These are phyloP conservation scores for Dillenia suffruticosa DNA, from an alignment of 164 flowering plant genomes.

Conservation along the genomic window DNA sequence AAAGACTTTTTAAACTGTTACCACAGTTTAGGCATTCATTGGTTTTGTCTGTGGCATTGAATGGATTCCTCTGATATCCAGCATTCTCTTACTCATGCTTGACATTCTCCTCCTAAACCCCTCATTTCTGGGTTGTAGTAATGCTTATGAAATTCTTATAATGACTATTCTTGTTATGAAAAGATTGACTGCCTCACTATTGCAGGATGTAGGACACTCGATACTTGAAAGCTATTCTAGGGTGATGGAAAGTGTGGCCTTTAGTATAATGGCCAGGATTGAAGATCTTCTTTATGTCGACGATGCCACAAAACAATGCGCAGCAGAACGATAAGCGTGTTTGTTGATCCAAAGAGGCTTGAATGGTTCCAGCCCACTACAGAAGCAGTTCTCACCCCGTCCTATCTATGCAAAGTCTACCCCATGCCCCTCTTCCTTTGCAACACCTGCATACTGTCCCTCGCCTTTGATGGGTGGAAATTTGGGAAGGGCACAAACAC, in stretches of 20 bases:
- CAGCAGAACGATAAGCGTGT: slow-evolving; percentile 31
- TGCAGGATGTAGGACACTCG: slow-evolving; percentile 85
- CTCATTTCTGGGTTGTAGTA: no score
- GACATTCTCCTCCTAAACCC: no score
- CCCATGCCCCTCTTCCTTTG: slow-evolving; percentile 38
- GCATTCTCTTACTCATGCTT: no score
- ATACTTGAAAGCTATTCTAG: slow-evolving; percentile 92
- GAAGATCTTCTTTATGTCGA: slow-evolving; percentile 74
- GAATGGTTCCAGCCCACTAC: slow-evolving; percentile 26
- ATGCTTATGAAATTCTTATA: no score
- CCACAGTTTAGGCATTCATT: no score
- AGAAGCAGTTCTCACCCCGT: slow-evolving; percentile 42
- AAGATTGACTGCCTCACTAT: neutral
- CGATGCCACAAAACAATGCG: slow-evolving; percentile 45
- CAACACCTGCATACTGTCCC: slow-evolving; percentile 31
- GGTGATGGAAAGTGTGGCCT: slow-evolving; percentile 78
- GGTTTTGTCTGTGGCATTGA: no score
- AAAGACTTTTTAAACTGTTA: no score
- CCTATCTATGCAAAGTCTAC: slow-evolving; percentile 37
- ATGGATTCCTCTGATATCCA: no score
- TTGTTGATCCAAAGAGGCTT: slow-evolving; percentile 25
- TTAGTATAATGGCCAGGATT: slow-evolving; percentile 68
- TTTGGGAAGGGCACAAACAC: slow-evolving; percentile 20
- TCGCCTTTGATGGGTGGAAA: slow-evolving; percentile 26
- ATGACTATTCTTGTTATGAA: neutral